Base-by-base conservation (phyloP, 805 yeast species). In the Hanseniaspora jakobsenii region DNA sequence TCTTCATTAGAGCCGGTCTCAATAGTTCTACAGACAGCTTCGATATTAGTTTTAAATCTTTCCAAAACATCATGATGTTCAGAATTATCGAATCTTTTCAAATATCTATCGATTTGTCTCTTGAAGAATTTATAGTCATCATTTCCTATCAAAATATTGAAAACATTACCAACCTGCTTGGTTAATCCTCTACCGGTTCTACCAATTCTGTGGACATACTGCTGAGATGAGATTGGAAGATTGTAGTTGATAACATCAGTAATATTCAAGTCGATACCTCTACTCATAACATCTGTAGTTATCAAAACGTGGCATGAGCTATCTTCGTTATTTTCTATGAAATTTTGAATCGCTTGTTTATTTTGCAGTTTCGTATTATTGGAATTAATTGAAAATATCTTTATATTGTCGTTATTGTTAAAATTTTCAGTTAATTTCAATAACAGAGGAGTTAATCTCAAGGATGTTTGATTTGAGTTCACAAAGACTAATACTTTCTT, bases 141-240 rank as follows among this genome's bases (percentile, higher is more conserved):
- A 44, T 73, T 75, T 23, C 94, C 93, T 48, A 76, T 68, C n/a
- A 78, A 67, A 21, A 89, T 59, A 37, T 76, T 81, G 57, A 77
- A 72, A 0, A 95, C 94, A 29, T 66, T 64, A 57, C 99, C 99
- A 18, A 42, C 35, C 4, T 23, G 10, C 0, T 52, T 42, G 28
- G 77, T 73, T 41, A 81, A 78, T 2, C 98, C 99, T 64, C 99
- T 76, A 2, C 97, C 96, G 0, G 97, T 87, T 66, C 99, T 78
- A 32, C 99, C 99, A 31, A 86, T 85, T 55, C 99, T 73, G 62
- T 91, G 99, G 22, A 91, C 85, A 53, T 91, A 91, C 53, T 91
- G 97, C 51, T 93, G 78, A 1, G 87, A 71, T 1, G 95, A 81
- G 21, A 75, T 69, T 18, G 99, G 98, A 44, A 86, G 61, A 57